Evolutionary conservation across 352 stramenopile species (phyloP), one percentile per base, ranked within the genome.

Genomic region (Pythium pyrilobum): DNA sequence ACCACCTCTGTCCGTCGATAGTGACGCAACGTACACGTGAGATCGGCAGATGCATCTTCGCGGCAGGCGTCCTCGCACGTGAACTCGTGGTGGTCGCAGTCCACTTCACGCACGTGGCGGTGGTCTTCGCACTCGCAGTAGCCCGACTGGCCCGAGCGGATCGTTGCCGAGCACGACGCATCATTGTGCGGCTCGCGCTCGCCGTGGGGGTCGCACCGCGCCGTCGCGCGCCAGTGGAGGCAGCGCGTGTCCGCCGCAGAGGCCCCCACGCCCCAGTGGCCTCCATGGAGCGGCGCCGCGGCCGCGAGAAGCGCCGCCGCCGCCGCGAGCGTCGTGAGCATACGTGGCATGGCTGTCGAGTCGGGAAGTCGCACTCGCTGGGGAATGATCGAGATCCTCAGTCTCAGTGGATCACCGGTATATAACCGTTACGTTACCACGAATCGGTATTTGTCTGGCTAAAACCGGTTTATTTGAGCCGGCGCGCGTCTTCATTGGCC

Each of bases 111-210:
- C 51, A 89, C 80, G 50, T 76, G 82, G 31, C 80, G 80, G n/a
- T 78, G 80, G 51, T 64, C 58, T 56, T 89, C 80, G 55, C 82
- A 93, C 66, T 93, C 82, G 58, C 82, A 93, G 54, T 74, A 93
- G 45, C 82, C 82, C 16, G 79, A 87, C 29, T 70, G 44, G 0
- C 76, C 74, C 0, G 66, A 66, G 24, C 56, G 38, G 53, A 93
- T 84, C 39, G 55, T 72, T 28, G 67, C 46, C 9, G 59, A 57
- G 58, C 82, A 93, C 42, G 76, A 29, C 27, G 67, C 72, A 60
- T 93, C 82, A 37, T 80, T 82, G 18, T 73, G 64, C 4, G 74
- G 63, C 59, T 91, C 78, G 10, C 77, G 80, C 47, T 73, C 59
- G 27, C 80, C 80, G 52, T 89, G 77, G 12, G 80, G 77, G 52